phyloP scores from a whole-genome alignment of 2,329 filamentous ascomycete genomes.

The Didymella glomerata region DNA sequence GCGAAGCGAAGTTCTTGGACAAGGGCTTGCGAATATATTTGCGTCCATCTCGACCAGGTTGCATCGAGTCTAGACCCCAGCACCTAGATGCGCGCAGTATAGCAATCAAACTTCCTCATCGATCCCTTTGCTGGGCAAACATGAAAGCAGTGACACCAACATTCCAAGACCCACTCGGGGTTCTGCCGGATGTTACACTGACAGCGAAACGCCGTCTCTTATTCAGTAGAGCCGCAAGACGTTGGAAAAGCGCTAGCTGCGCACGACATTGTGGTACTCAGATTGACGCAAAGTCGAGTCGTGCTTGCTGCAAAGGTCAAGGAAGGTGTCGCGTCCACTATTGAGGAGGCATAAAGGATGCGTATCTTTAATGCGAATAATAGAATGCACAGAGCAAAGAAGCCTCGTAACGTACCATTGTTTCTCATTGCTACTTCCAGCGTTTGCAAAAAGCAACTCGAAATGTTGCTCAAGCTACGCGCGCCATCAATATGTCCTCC shows the following conservation, averaged over 20 bases:
- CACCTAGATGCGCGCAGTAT: slow-evolving; percentile 1
- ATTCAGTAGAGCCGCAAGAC: slow-evolving; percentile 7
- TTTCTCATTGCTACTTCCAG: too few relatives aligned
- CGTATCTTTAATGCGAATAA: too few relatives aligned
- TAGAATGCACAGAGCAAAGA: too few relatives aligned
- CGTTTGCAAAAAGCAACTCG: neutral
- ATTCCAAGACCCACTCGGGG: neutral
- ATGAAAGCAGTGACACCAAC: slow-evolving; percentile 1
- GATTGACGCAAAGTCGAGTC: neutral
- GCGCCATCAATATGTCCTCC: neutral
- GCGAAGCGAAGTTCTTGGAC: neutral
- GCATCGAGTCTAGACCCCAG: slow-evolving; percentile 6
- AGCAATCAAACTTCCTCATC: neutral
- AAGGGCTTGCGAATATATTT: neutral
- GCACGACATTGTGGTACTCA: neutral
- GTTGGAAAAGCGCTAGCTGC: neutral
- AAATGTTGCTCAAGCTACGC: neutral
- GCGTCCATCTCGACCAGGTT: neutral
- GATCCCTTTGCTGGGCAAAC: neutral
- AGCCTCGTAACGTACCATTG: too few relatives aligned
- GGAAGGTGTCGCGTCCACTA: neutral
- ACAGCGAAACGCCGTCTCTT: slow-evolving; percentile 2
- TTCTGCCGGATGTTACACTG: slow-evolving; percentile 11
- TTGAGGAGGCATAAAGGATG: neutral
- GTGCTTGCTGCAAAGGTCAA: slow-evolving; percentile 1